phyloP scores from a whole-genome alignment of 2,329 filamentous ascomycete genomes.

The Xylariaceae sp. region DNA sequence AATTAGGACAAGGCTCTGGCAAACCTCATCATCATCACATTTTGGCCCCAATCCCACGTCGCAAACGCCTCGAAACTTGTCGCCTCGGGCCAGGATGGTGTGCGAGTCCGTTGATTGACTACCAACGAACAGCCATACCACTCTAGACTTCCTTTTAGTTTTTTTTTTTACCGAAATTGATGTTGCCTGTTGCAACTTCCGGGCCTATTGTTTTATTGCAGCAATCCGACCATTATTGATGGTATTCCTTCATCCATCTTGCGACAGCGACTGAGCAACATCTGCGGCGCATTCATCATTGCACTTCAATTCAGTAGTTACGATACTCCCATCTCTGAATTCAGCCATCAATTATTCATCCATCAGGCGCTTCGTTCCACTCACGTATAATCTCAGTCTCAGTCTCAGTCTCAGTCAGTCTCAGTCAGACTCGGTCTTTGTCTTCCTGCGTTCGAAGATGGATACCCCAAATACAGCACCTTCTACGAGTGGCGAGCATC shows the following conservation, averaged over 20 bases:
- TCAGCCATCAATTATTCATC: background rate
- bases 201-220: background rate
- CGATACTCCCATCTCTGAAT: background rate
- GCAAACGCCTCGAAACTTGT: constrained; percentile 3
- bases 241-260: constrained; percentile 1
- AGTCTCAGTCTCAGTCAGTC: background rate
- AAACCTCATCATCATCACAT: constrained; percentile 3
- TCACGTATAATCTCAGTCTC: background rate
- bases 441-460: constrained; percentile 5
- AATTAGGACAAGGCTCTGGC: constrained; percentile 11
- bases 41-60: constrained; percentile 8
- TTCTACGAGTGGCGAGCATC: constrained; percentile 11
- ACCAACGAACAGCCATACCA: background rate
- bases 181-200: background rate
- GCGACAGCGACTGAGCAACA: background rate
- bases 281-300: background rate
- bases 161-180: too few species aligned
- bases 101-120: background rate
- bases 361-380: background rate
- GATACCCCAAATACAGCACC: constrained; percentile 4
- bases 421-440: background rate
- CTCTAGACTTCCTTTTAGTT: too few species aligned
- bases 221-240: too few species aligned
- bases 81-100: background rate
- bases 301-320: background rate